Evolutionary conservation across 1,284 basidiomycete species (phyloP).

Genomic region (Ganoderma multipileum): DNA sequence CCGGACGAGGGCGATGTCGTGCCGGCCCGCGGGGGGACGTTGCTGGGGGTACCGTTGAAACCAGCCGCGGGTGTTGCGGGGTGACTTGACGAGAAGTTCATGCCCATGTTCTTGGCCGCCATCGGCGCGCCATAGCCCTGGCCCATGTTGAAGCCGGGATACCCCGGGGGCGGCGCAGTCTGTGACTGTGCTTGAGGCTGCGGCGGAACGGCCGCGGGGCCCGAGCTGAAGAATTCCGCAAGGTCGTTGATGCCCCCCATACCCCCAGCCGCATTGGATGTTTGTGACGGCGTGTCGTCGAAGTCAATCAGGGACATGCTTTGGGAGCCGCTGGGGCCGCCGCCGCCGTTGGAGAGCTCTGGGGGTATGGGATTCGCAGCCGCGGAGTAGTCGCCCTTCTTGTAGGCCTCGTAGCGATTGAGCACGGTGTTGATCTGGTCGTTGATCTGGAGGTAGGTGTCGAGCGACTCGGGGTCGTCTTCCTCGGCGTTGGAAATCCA

Average conservation of each 20-base stretch:
- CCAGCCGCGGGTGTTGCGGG: slow-evolving; percentile 21
- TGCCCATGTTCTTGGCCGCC: slow-evolving; percentile 19
- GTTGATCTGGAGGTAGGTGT: slow-evolving; percentile 94
- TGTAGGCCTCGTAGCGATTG: slow-evolving; percentile 90
- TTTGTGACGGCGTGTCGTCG: slow-evolving; percentile 54
- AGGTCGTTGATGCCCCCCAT: slow-evolving; percentile 57
- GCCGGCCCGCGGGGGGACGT: slow-evolving; percentile 24
- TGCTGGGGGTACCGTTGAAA: slow-evolving; percentile 5
- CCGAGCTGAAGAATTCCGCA: slow-evolving; percentile 48
- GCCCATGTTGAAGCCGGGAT: slow-evolving; percentile 17
- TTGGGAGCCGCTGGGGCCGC: slow-evolving; percentile 27
- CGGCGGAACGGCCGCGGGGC: slow-evolving; percentile 10
- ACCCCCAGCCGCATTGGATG: slow-evolving; percentile 23
- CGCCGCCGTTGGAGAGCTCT: slow-evolving; percentile 50
- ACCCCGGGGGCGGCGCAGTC: background rate
- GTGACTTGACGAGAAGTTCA: slow-evolving; percentile 15
- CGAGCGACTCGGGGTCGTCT: slow-evolving; percentile 87
- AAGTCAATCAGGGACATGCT: slow-evolving; percentile 75
- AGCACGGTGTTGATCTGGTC: slow-evolving; percentile 96
- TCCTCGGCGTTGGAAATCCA: slow-evolving; percentile 96
- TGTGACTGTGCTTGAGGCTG: slow-evolving; percentile 21
- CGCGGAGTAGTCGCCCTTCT: slow-evolving; percentile 83
- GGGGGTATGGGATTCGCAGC: slow-evolving; percentile 70
- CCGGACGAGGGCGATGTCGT: slow-evolving; percentile 28
- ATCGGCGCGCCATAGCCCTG: slow-evolving; percentile 1